Evolutionary conservation across 805 yeast genomes (phyloP).

Genomic region (Kazachstania taianensis): DNA sequence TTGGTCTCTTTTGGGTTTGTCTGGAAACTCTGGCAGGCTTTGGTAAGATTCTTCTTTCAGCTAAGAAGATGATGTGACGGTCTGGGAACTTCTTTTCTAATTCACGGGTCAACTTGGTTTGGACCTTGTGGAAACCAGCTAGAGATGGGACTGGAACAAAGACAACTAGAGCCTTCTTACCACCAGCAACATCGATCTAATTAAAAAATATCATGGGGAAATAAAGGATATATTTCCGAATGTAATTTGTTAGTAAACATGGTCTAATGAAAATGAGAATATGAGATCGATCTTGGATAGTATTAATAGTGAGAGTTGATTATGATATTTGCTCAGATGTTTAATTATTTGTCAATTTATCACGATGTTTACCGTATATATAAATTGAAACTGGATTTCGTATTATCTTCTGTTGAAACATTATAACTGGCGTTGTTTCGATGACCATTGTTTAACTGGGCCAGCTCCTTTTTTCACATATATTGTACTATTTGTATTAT

Average conservation of each 20-base stretch:
- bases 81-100: conserved; percentile 99
- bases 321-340: no score
- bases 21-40: conserved; percentile 95
- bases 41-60: conserved; percentile 99
- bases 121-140: conserved; percentile 91
- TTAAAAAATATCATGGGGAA: conserved; percentile 2
- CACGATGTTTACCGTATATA: no score
- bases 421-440: no score
- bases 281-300: conserved; percentile 1
- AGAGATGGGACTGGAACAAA: conserved; percentile 96
- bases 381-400: no score
- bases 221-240: conserved; percentile 9
- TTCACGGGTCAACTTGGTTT: conserved; percentile 95
- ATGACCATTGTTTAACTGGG: no score
- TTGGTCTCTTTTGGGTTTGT: conserved; percentile 97
- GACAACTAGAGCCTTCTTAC: conserved; percentile 96
- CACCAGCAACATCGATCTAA: conserved; percentile 87
- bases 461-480: no score
- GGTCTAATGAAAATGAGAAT: background rate
- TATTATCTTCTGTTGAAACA: no score
- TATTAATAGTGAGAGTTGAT: no score
- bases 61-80: conserved; percentile 97
- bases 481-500: no score
- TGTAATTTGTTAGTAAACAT: conserved; percentile 12
- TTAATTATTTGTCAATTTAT: no score